Conservation (phyloP, 352 stramenopile genomes). For the Phytophthora boehmeriae region DNA sequence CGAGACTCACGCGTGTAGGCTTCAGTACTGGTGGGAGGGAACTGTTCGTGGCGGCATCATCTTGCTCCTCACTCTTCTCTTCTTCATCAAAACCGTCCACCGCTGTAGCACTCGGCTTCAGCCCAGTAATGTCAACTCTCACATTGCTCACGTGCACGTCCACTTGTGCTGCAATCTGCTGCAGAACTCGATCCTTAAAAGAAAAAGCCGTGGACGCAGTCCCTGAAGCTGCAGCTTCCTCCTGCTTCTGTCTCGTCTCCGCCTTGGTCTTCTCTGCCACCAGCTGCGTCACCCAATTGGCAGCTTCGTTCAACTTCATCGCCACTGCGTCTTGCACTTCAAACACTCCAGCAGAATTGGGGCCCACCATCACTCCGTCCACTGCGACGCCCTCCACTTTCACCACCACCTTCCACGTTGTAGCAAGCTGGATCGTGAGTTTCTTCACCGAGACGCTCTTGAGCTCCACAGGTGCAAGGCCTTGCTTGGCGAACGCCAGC, state of each 20-base stretch:
- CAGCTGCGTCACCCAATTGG: conserved; percentile 41
- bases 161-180: conserved; percentile 64
- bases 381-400: conserved; percentile 55
- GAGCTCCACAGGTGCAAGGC: conserved; percentile 51
- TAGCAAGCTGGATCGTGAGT: conserved; percentile 52
- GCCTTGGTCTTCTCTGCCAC: conserved; percentile 42
- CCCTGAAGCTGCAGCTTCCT: conserved; percentile 16
- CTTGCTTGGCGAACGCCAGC: conserved; percentile 64
- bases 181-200: conserved; percentile 69
- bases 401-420: conserved; percentile 60
- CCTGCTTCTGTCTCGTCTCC: conserved; percentile 38
- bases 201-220: conserved; percentile 38
- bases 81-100: conserved; percentile 37
- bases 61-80: conserved; percentile 29
- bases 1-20: conserved; percentile 44
- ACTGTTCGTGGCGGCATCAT: conserved; percentile 28
- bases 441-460: conserved; percentile 45
- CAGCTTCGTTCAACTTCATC: conserved; percentile 62
- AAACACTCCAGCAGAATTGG: conserved; percentile 46
- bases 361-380: conserved; percentile 48
- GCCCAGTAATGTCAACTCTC: conserved; percentile 41
- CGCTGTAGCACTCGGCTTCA: conserved; percentile 25
- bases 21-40: conserved; percentile 30
- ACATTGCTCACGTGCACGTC: conserved; percentile 58
- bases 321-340: conserved; percentile 51